Conservation (phyloP, 2,329 filamentous ascomycete genomes). For the Amauroascus niger region DNA sequence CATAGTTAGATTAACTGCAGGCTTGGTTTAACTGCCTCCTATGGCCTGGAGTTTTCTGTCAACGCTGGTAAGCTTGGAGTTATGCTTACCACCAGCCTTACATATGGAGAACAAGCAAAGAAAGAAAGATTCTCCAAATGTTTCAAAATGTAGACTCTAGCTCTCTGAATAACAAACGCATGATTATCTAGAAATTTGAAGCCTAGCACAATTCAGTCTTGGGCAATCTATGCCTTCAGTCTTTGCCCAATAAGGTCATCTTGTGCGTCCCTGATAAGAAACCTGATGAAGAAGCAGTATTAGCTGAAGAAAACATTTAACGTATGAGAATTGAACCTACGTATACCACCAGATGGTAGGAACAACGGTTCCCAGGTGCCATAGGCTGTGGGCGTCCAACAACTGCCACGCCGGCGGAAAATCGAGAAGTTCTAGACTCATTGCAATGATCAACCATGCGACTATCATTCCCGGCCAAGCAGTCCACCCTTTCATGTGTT, state of each 20-base stretch:
- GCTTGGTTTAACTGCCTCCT: too few species aligned
- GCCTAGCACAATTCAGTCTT: not conserved
- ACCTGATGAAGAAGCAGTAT: slow-evolving; percentile 45
- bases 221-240: slow-evolving; percentile 49
- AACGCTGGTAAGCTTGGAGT: too few species aligned
- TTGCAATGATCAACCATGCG: slow-evolving; percentile 80
- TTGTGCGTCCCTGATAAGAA: slow-evolving; percentile 73
- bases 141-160: too few species aligned
- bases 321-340: slow-evolving; percentile 47
- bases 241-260: slow-evolving; percentile 67
- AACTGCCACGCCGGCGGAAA: slow-evolving; percentile 75
- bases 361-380: slow-evolving; percentile 87
- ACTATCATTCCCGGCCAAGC: slow-evolving; percentile 86
- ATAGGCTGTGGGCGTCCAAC: slow-evolving; percentile 87
- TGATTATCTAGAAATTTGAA: too few species aligned
- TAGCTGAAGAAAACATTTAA: slow-evolving; percentile 1
- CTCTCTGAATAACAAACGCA: too few species aligned
- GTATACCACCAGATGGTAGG: slow-evolving; percentile 90
- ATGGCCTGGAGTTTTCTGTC: too few species aligned
- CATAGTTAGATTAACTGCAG: too few species aligned
- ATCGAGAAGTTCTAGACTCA: slow-evolving; percentile 92
- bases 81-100: too few species aligned
- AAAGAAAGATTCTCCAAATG: too few species aligned
- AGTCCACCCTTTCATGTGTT: slow-evolving; percentile 66
- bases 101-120: too few species aligned